Evolutionary conservation across 139 green algal species (phyloP), one percentile per base, ranked within the genome.

Genomic region (Gonium pectorale): DNA sequence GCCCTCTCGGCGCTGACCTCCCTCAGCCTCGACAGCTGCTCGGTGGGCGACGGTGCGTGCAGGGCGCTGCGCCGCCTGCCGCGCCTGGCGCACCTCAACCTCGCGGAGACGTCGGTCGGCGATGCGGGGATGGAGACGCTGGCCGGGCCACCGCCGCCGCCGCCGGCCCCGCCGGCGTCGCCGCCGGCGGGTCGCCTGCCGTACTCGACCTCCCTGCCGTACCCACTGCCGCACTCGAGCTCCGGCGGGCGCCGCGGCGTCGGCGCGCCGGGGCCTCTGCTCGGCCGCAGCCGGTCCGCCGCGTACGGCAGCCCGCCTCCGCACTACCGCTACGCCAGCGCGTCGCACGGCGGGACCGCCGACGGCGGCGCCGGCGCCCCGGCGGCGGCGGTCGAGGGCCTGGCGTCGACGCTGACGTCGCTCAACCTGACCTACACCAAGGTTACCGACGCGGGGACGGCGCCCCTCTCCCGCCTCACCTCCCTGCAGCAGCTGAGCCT

Each of bases 351-450:
- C 54, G 22, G 54, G 6, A 63, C 21, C 11, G 56, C 56, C 3
- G 56, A 24, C 2, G 56, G 26, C 2, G 56, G 26, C 2, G 56
- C 56, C 2, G 56, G 26, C 26, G 60, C 60, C 3, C n/a, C n/a
- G n/a, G n/a, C 60, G n/a, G 33, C 33, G 33, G 7, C 33, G 11
- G 9, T 69, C 26, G 9, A 40, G 21, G 75, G 75, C 19, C 75
- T 33, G 17, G 29, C 59, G 40, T 22, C 60, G 13, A 62, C 62
- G 17, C 62, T 83, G 41, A 74, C 62, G 8, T 31, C 29, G 31
- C 77, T 83, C n/a, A 83, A 83, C 35, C 60, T 83, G 43, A 83
- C 77, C 7, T 83, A 83, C 62, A 83, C 62, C 24, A 83, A 83
- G 77, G 69, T 87, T 29, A 81, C 69, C 5, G 69, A 87, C 41